phyloP scores from a whole-genome alignment of 1,284 basidiomycete species.

The Ustilago hordei region DNA sequence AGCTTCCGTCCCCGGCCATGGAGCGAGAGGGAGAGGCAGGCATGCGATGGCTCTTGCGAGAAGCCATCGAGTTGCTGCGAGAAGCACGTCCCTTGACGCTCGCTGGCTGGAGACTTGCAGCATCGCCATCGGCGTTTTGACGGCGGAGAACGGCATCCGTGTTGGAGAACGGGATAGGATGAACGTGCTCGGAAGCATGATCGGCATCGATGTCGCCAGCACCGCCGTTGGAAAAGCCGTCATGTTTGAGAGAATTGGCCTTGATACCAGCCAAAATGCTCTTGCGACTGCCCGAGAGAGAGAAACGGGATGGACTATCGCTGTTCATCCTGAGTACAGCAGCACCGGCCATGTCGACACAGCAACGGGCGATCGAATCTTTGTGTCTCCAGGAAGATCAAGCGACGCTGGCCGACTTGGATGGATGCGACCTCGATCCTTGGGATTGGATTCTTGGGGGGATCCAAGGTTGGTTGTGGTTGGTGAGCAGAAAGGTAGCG shows the following conservation, averaged over 20 bases:
- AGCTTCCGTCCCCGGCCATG: slow-evolving; percentile 2
- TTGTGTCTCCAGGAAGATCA: no score
- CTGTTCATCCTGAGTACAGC: slow-evolving; percentile 44
- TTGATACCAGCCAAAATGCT: slow-evolving; percentile 49
- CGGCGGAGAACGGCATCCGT: slow-evolving; percentile 49
- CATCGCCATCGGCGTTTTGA: slow-evolving; percentile 13
- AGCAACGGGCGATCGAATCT: neutral
- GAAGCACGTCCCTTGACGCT: slow-evolving; percentile 23
- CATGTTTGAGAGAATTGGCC: slow-evolving; percentile 9
- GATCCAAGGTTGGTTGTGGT: no score
- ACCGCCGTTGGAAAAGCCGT: neutral
- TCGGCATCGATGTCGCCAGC: slow-evolving; percentile 8
- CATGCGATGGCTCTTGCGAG: slow-evolving; percentile 6
- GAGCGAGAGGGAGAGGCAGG: slow-evolving; percentile 21
- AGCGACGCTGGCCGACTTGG: no score
- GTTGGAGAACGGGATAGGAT: slow-evolving; percentile 44
- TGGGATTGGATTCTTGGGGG: no score
- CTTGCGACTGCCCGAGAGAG: slow-evolving; percentile 36
- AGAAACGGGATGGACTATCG: slow-evolving; percentile 23
- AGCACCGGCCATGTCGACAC: slow-evolving; percentile 37
- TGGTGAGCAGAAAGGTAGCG: no score
- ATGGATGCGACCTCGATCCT: no score
- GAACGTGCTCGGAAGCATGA: slow-evolving; percentile 21
- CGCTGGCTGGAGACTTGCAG: slow-evolving; percentile 14
- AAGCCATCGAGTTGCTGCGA: slow-evolving; percentile 29